Base-by-base conservation (phyloP, 768 basidiomycete species). In the Suillus tomentosus region DNA sequence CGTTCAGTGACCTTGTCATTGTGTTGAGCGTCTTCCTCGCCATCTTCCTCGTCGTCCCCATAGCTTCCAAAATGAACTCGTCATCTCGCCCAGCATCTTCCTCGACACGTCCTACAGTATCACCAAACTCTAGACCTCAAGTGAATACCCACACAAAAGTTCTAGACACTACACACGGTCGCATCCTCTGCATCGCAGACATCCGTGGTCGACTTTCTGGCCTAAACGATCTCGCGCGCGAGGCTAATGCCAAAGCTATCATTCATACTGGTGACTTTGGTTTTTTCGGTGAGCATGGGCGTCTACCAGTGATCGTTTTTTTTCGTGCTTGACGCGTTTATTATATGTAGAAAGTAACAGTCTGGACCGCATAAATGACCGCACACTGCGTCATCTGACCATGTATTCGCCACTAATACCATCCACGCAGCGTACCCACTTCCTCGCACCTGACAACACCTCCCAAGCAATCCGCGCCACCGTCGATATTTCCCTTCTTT, bases 251-350 rank as follows among this genome's bases (percentile, higher is more conserved):
- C 27, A 86, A 89, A 64, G 96, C 95, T 19, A 89, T 98, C 75
- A 92, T 99, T 64, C 96, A 99, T 75, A 96, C 96, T 0, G 97
- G 97, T 61, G 97, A 99, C 80, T 99, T 99, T 87, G 97, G 97
- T 64, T 97, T 99, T 80, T 97, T 96, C 77, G 94, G 93, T 89
- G 68, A 66, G 83, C 76, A 31, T 67, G 62, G 27, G 59, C 47
- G 48, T 45, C 62, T 48, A 55, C 53, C 19, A 47, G 39, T 54
- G 3, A 31, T 56, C 34, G 10, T 34, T 13, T 57, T 59, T 60
- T 27, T 47, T 58, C 34, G 36, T 48, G 62, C 63, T 65, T 71
- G 57, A 71, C 69, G 68, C 68, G 62, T 68, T 67, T 10, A 39
- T 55, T 66, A 65, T 62, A 57, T 47, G 11, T 77, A 94, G 93